Base-by-base conservation (phyloP, 805 yeast species). In the Starmerella tilneyi region DNA sequence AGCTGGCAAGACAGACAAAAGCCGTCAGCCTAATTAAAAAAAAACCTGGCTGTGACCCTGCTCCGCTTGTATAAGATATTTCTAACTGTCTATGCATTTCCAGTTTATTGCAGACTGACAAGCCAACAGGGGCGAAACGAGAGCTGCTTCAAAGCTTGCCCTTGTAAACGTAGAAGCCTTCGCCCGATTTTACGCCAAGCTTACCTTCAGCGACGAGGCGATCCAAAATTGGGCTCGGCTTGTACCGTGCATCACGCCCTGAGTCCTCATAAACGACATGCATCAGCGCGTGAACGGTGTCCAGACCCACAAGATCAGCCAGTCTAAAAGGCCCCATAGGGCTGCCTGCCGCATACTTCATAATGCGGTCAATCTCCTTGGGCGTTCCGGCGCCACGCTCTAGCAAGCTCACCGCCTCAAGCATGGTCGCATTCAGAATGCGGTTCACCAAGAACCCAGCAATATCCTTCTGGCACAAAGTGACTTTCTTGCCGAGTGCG, bases 401-500 rank as follows among this genome's bases (percentile, higher is more conserved):
- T 6, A 62, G 50, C 29, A 65, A 55, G 21, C 60, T 54, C 40
- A 64, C 54, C 11, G 72, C 71, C 55, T 67, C 72, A 42, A 68
- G 65, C 51, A 67, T 62, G 49, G 63, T 66, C 8, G 71, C 71
- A 55, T 65, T 57, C 41, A 67, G 56, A 23, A 67, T 57, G 26
- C 72, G 60, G 53, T 67, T 67, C 36, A 71, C 71, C 23, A 67
- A 47, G 48, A 67, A 67, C 8, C 72, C 71, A 2, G 71, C 69
- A 15, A 59, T 43, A 50, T 67, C 71, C 37, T 24, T n/a, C 4
- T 17, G 7, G 51, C 50, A 36, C 64, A 64, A 9, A 59, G 54
- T 32, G 64, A 60, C n/a, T 64, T 55, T 44, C 51, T 66, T 67
- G 35, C 63, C 65, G 65, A 67, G 55, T 9, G 55, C 40, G 35